Evolutionary conservation across 768 basidiomycete species (phyloP), one percentile per base, ranked within the genome.

Genomic region (Xerocomus spinulosus): DNA sequence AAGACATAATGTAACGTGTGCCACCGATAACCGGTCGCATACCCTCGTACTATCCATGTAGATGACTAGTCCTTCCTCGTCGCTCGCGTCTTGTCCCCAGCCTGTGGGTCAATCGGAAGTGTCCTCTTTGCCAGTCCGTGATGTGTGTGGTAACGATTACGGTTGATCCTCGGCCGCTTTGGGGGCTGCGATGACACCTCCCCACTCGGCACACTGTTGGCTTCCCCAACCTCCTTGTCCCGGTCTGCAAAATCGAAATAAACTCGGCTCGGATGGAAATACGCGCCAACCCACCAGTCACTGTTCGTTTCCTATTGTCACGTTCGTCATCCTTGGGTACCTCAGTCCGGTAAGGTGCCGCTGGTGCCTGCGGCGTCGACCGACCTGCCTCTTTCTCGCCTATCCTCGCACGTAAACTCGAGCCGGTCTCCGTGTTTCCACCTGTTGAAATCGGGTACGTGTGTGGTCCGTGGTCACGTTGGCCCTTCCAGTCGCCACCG

Each of bases 211-310:
- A 60, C 63, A 30, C 68, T 56, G 38, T 52, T 68, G 59, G 49
- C 59, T 50, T 74, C 77, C 26, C 61, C 68, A 29, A 68, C 55
- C 38, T 80, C 83, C 59, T 79, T 79, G 37, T 86, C 83, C 24
- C 85, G 85, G 60, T 85, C 85, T 85, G 50, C 41, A 17, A 42
- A 41, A 38, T 24, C 36, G 38, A 44, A 21, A 13, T 51, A 9
- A 55, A 30, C 17, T 44, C 50, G n/a, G n/a, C n/a, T n/a, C n/a
- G n/a, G n/a, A n/a, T n/a, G n/a, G n/a, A n/a, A n/a, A n/a, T n/a
- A n/a, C n/a, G n/a, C n/a, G n/a, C n/a, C n/a, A n/a, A n/a, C 78
- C 54, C 68, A 87, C 87, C 88, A 61, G 83, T 79, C 28, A 73
- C 66, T 20, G 81, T 79, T 46, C 87, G 77, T 68, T 91, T 91